phyloP scores from a whole-genome alignment of 129 eudicot species.

The Flaveria robusta region DNA sequence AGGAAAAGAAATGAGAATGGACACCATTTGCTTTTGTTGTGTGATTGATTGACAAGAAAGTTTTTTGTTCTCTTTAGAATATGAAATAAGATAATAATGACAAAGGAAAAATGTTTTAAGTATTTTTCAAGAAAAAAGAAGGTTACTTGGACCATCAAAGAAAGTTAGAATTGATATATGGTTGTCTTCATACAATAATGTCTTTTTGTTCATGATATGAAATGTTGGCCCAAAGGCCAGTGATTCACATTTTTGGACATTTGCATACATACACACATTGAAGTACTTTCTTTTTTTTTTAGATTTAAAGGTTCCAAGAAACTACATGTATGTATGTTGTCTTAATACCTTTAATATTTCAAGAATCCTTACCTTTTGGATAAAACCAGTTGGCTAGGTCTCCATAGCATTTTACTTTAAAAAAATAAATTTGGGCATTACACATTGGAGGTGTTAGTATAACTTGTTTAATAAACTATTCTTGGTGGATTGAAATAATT shows the following conservation, averaged over 20 bases:
- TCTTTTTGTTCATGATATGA: constrained; percentile 40
- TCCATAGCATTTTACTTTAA: no score
- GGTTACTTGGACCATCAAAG: constrained; percentile 34
- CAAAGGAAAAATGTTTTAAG: neutral
- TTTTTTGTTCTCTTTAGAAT: constrained; percentile 32
- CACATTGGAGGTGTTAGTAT: no score
- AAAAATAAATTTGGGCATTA: no score
- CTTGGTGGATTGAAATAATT: no score
- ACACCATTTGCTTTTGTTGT: constrained; percentile 45
- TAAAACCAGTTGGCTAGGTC: no score
- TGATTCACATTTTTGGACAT: constrained; percentile 30
- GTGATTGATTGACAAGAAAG: constrained; percentile 42
- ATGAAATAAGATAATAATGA: constrained; percentile 1
- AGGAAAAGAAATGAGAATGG: constrained; percentile 39
- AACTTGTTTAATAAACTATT: no score
- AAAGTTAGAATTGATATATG: constrained; percentile 38
- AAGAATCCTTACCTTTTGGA: no score
- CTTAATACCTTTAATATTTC: no score
- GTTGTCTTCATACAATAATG: constrained; percentile 34
- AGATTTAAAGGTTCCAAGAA: neutral
- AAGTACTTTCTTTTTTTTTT: neutral
- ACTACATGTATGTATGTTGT: no score
- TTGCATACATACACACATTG: constrained; percentile 18
- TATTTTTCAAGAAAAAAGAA: constrained; percentile 23
- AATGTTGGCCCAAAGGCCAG: constrained; percentile 38